phyloP scores from a whole-genome alignment of 2,329 filamentous ascomycete species.

The Aspergillus latus region DNA sequence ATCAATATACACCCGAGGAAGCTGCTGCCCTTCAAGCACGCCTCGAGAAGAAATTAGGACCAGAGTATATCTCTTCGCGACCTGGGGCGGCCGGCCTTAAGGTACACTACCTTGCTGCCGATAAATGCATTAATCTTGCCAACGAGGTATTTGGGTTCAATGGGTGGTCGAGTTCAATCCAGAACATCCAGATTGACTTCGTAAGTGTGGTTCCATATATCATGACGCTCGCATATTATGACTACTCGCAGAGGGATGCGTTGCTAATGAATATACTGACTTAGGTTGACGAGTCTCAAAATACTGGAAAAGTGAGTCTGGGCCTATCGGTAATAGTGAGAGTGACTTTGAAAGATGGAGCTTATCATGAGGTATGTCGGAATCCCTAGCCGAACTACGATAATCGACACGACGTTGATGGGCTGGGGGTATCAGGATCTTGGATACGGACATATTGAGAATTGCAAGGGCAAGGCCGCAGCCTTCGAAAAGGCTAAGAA shows the following conservation, averaged over 20 bases:
- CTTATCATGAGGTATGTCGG: slow-evolving; percentile 73
- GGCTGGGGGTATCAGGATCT: slow-evolving; percentile 61
- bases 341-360: slow-evolving; percentile 86
- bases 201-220: slow-evolving; percentile 45
- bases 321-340: slow-evolving; percentile 88
- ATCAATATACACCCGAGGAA: slow-evolving; percentile 82
- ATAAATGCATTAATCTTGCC: slow-evolving; percentile 92
- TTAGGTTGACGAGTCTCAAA: slow-evolving; percentile 74
- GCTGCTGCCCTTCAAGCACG: slow-evolving; percentile 84
- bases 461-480: slow-evolving; percentile 89
- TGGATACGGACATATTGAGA: slow-evolving; percentile 95
- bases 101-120: slow-evolving; percentile 91
- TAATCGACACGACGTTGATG: not conserved
- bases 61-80: slow-evolving; percentile 90
- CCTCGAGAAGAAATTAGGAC: slow-evolving; percentile 89
- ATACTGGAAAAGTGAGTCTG: slow-evolving; percentile 75
- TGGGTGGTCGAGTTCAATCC: slow-evolving; percentile 95
- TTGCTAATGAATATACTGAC: slow-evolving; percentile 2
- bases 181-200: slow-evolving; percentile 92
- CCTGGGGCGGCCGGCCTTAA: slow-evolving; percentile 79
- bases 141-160: slow-evolving; percentile 98
- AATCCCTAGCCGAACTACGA: slow-evolving; percentile 3
- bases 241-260: not conserved
- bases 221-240: not conserved
- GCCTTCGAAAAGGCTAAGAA: slow-evolving; percentile 99